A percentile compares a stretch with the other conserved stretches of the same genome.
Conservation (phyloP, 1,139 yeast species). For the Geotrichum siamense region DNA sequence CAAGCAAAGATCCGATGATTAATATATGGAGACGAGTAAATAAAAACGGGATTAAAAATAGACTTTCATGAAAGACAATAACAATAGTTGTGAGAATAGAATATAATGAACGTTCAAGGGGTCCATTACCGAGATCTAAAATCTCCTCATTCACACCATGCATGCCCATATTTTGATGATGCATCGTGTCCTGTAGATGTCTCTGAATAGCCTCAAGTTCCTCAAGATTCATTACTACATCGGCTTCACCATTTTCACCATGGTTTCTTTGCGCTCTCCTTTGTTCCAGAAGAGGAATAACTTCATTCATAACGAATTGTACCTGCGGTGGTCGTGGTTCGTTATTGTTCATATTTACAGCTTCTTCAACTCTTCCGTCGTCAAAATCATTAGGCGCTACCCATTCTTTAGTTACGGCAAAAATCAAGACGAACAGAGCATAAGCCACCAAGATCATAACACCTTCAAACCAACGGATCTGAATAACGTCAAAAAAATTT, state of each 20-base stretch:
- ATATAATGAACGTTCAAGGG: slow-evolving; percentile 4
- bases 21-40: slow-evolving; percentile 7
- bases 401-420: slow-evolving; percentile 36
- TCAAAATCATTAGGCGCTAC: slow-evolving; percentile 23
- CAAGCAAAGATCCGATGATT: slow-evolving; percentile 3
- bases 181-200: not conserved
- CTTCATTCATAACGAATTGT: no score
- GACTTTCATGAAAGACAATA: slow-evolving; percentile 11
- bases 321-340: slow-evolving; percentile 6
- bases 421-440: slow-evolving; percentile 26
- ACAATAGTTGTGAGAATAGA: slow-evolving; percentile 17
- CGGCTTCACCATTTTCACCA: no score
- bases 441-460: slow-evolving; percentile 28
- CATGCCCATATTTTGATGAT: no score
- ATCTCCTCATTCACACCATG: slow-evolving; percentile 14
- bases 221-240: no score
- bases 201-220: not conserved
- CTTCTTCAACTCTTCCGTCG: slow-evolving; percentile 1
- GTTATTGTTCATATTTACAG: not conserved
- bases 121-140: not conserved
- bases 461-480: slow-evolving; percentile 30
- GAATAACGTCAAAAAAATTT: not conserved
- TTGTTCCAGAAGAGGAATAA: no score
- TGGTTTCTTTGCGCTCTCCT: no score
- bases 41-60: slow-evolving; percentile 3